These are phyloP conservation scores for Isochrysis galbana DNA, from an alignment of 78 protist species.

Conservation along the genomic window DNA sequence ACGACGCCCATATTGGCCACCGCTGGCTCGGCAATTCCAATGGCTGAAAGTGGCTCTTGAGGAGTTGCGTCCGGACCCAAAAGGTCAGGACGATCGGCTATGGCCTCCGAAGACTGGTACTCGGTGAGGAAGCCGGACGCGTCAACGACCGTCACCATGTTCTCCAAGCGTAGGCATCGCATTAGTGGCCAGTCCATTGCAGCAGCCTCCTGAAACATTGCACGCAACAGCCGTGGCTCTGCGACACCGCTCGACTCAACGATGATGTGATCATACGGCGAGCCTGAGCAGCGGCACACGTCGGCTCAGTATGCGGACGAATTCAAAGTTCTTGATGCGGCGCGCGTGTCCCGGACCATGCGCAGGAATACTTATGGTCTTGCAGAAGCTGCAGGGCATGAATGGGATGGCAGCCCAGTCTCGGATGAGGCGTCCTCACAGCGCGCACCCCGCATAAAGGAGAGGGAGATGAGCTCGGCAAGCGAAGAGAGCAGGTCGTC, in stretches of 20 bases:
- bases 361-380: too few species aligned
- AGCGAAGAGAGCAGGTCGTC: conserved; percentile 32
- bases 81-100: not conserved
- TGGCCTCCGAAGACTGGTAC: not conserved
- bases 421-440: too few species aligned
- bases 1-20: conserved; percentile 86
- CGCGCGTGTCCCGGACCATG: too few species aligned
- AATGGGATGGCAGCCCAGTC: too few species aligned
- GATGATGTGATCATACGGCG: conserved; percentile 21
- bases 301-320: too few species aligned
- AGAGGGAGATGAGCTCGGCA: conserved; percentile 40
- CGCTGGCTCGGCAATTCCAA: conserved; percentile 69
- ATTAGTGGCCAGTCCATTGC: not conserved
- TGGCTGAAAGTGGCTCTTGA: not conserved
- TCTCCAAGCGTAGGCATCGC: conserved; percentile 49
- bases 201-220: not conserved
- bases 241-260: conserved; percentile 22
- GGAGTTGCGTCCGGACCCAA: not conserved
- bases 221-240: not conserved
- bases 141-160: conserved; percentile 72
- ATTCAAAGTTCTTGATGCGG: too few species aligned
- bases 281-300: too few species aligned
- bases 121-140: conserved; percentile 25
- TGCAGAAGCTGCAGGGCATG: too few species aligned
- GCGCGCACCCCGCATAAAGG: not conserved